Base-by-base conservation (phyloP, 305 asterid species). In the Coffea humblotiana region DNA sequence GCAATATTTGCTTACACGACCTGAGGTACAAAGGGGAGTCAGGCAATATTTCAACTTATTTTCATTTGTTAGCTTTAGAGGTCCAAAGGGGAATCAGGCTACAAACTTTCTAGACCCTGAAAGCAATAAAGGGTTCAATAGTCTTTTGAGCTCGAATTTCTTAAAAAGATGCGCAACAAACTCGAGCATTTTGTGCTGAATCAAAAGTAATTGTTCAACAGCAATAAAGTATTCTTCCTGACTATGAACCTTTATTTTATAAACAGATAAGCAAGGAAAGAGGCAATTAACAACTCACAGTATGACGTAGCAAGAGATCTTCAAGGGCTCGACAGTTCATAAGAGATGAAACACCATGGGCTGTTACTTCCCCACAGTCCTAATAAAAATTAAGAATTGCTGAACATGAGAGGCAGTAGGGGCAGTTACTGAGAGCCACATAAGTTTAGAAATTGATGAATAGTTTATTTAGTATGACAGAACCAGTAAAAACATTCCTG, bases 331-430 rank as follows among this genome's bases (percentile, higher is more conserved):
- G 90, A 79, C 97, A 95, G 77, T 87, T 88, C 78, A 89, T 84
- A 84, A 95, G 94, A 75, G 92, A 88, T 49, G 82, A 75, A 71
- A 91, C 87, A 37, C 97, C 99, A 81, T 74, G 76, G 13, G 82
- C 81, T 77, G 98, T 93, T 76, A 92, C 83, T 87, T 91, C 90
- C 74, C 98, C 97, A 85, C 99, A 93, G 77, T 93, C 99, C 97
- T 94, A 71, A 82, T 47, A 78, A 79, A 37, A 86, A 82, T 75
- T 75, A 64, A 78, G 63, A 40, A 48, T 27, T 72, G 37, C 54
- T 47, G 35, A 56, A 79, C 52, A 60, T 40, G 48, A 47, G 47
- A 75, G 67, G 71, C 71, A 13, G 63, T 25, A 79, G 60, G 40
- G 25, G 72, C 10, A 71, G 58, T 75, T 15, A 8, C 48, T 71